Evolutionary conservation across 2,329 filamentous ascomycete species (phyloP).

Genomic region (Trichoderma sp.): DNA sequence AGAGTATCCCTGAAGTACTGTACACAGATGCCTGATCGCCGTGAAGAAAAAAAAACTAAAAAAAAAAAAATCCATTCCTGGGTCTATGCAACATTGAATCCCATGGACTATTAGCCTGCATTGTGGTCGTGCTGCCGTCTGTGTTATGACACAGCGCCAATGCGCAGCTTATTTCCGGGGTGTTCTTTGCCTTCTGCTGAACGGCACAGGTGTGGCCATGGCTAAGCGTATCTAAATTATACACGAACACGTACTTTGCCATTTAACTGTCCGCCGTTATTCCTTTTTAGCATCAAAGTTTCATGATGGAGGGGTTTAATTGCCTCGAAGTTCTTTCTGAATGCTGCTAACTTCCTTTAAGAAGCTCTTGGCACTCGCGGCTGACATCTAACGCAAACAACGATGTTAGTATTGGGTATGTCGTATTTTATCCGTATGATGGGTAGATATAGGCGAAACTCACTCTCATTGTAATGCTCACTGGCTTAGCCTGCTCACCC

Average conservation of each 20-base stretch:
- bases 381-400: conserved; percentile 48
- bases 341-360: conserved; percentile 51
- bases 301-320: conserved; percentile 28
- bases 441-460: conserved; percentile 25
- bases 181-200: background rate
- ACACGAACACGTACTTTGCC: background rate
- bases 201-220: background rate
- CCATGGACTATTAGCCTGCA: background rate
- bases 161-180: background rate
- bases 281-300: background rate
- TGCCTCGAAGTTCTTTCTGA: conserved; percentile 51
- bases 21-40: conserved; percentile 14
- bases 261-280: background rate
- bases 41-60: background rate
- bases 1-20: conserved; percentile 18
- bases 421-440: background rate
- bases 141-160: background rate
- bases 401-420: background rate
- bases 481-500: conserved; percentile 53
- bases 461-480: conserved; percentile 64
- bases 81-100: background rate
- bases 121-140: background rate
- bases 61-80: background rate
- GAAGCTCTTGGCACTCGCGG: conserved; percentile 54
- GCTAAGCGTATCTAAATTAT: background rate